Evolutionary conservation across 768 basidiomycete species (phyloP).

Genomic region (Collybia mongolica): DNA sequence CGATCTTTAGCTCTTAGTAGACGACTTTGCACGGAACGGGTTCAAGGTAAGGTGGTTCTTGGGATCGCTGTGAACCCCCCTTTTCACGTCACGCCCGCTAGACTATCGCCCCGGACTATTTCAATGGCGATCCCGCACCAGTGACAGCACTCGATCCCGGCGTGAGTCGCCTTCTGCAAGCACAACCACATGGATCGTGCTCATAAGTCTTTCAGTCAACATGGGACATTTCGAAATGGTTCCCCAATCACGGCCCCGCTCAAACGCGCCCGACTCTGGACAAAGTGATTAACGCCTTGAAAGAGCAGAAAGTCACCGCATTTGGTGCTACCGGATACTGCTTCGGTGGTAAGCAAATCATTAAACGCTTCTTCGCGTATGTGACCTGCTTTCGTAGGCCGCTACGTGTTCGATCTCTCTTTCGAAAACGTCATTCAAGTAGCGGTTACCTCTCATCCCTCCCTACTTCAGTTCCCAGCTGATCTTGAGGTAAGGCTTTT

Average conservation of each 20-base stretch:
- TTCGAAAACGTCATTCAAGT: slow-evolving; percentile 52
- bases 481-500: slow-evolving; percentile 55
- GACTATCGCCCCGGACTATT: slow-evolving; percentile 40
- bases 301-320: slow-evolving; percentile 52
- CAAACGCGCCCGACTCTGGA: slow-evolving; percentile 49
- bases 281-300: slow-evolving; percentile 56
- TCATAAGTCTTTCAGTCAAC: slow-evolving; percentile 12
- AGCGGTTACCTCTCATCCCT: slow-evolving; percentile 57
- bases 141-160: slow-evolving; percentile 31
- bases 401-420: slow-evolving; percentile 62
- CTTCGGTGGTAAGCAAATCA: slow-evolving; percentile 50
- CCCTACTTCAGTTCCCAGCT: slow-evolving; percentile 52
- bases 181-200: no score
- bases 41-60: slow-evolving; percentile 31
- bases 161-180: slow-evolving; percentile 13
- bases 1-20: slow-evolving; percentile 34
- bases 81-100: slow-evolving; percentile 5
- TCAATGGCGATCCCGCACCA: slow-evolving; percentile 40
- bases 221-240: slow-evolving; percentile 43
- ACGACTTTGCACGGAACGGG: slow-evolving; percentile 44
- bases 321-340: slow-evolving; percentile 71
- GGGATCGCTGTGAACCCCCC: no score
- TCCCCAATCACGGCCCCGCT: slow-evolving; percentile 35
- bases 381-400: slow-evolving; percentile 27
- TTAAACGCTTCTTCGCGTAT: background rate